Evolutionary conservation across 2,329 filamentous ascomycete genomes (phyloP).

Genomic region (Talaromyces marneffei): DNA sequence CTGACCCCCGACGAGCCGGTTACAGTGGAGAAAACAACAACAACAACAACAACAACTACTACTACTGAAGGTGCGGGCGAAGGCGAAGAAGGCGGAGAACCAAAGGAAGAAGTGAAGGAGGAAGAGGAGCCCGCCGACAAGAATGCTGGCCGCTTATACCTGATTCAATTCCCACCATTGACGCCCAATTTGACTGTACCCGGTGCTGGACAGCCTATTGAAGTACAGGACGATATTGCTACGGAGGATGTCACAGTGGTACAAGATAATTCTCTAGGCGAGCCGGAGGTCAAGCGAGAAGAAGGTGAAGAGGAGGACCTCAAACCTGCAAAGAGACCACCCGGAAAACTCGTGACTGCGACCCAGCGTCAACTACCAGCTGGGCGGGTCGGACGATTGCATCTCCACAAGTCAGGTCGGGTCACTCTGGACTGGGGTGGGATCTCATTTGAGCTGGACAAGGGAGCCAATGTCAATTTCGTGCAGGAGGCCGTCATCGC

Average conservation of each 20-base stretch:
- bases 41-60: too few relatives aligned
- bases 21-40: conserved; percentile 13
- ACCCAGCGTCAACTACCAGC: conserved; percentile 41
- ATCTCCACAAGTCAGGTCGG: conserved; percentile 56
- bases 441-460: conserved; percentile 52
- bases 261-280: conserved; percentile 2
- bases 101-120: conserved; percentile 17
- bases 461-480: conserved; percentile 53
- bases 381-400: conserved; percentile 56
- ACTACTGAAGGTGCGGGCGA: too few relatives aligned
- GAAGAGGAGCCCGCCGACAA: conserved; percentile 33
- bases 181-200: conserved; percentile 51
- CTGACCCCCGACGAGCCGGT: conserved; percentile 23
- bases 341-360: conserved; percentile 35
- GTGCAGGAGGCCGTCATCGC: conserved; percentile 54
- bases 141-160: conserved; percentile 52
- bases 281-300: conserved; percentile 26
- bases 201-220: conserved; percentile 14
- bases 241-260: conserved; percentile 3
- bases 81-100: conserved; percentile 14
- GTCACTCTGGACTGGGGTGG: conserved; percentile 60
- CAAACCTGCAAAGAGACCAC: conserved; percentile 7
- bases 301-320: conserved; percentile 25
- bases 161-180: conserved; percentile 60
- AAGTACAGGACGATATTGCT: conserved; percentile 9